These are phyloP conservation scores for Dioscorea zingiberensis DNA, from an alignment of 106 monocot species.

Conservation along the genomic window DNA sequence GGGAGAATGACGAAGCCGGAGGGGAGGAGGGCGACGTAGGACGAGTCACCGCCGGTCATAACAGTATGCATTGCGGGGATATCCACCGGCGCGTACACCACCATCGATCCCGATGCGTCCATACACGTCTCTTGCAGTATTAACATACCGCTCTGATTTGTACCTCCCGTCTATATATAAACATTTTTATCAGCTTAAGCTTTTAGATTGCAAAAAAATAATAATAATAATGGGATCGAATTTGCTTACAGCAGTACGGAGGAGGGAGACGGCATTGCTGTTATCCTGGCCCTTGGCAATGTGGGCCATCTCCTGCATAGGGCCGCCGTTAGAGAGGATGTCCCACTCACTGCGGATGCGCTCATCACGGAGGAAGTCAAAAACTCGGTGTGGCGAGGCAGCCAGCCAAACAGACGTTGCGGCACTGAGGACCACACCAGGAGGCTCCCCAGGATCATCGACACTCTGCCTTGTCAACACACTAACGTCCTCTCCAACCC, in stretches of 20 bases:
- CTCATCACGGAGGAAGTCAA: slow-evolving; percentile 79
- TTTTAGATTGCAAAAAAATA: too few relatives aligned
- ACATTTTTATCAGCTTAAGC: background rate
- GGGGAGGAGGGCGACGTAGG: slow-evolving; percentile 73
- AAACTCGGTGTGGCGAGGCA: slow-evolving; percentile 43
- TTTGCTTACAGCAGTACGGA: slow-evolving; percentile 60
- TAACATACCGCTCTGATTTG: slow-evolving; percentile 66
- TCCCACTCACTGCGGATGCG: slow-evolving; percentile 85
- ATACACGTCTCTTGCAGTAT: slow-evolving; percentile 86
- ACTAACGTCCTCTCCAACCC: slow-evolving; percentile 63
- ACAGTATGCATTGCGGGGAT: slow-evolving; percentile 79
- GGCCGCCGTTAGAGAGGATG: slow-evolving; percentile 82
- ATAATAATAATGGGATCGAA: background rate
- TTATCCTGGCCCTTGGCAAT: slow-evolving; percentile 81
- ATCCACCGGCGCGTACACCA: slow-evolving; percentile 87
- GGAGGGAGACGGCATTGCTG: slow-evolving; percentile 83
- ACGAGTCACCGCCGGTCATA: slow-evolving; percentile 82
- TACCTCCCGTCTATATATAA: slow-evolving; percentile 32
- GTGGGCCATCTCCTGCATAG: slow-evolving; percentile 94
- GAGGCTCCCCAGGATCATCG: slow-evolving; percentile 77
- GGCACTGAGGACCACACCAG: slow-evolving; percentile 83
- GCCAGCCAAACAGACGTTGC: slow-evolving; percentile 87
- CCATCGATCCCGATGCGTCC: slow-evolving; percentile 68
- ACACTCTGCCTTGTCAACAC: slow-evolving; percentile 84
- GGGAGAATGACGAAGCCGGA: slow-evolving; percentile 74